Conservation (phyloP, 805 yeast genomes). For the Candida maris region DNA sequence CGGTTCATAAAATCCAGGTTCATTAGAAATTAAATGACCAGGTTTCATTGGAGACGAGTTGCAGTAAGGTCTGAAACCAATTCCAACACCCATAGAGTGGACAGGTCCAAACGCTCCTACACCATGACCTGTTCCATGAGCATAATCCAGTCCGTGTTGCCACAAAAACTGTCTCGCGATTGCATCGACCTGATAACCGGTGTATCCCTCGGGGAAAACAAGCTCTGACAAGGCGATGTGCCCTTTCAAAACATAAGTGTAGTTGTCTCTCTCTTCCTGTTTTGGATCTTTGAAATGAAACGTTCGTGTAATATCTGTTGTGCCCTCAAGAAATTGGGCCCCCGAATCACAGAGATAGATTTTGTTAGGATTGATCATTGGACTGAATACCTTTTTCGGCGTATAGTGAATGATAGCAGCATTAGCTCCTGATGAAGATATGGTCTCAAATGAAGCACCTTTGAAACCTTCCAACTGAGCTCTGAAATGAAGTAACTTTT, state of each 20-base stretch:
- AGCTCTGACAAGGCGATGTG: slow-evolving; percentile 46
- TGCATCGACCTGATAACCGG: slow-evolving; percentile 52
- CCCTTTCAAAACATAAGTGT: slow-evolving; percentile 58
- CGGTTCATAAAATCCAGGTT: slow-evolving; percentile 61
- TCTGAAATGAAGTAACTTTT: slow-evolving; percentile 54
- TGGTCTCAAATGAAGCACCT: slow-evolving; percentile 71
- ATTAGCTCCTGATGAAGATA: slow-evolving; percentile 71
- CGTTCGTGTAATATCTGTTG: slow-evolving; percentile 64
- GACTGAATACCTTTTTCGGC: slow-evolving; percentile 44
- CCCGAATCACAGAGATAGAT: slow-evolving; percentile 59
- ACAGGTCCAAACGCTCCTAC: slow-evolving; percentile 59
- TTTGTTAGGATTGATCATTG: slow-evolving; percentile 49
- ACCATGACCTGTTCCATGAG: slow-evolving; percentile 66
- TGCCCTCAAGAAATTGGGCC: slow-evolving; percentile 58
- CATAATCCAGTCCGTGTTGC: slow-evolving; percentile 54
- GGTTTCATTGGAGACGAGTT: slow-evolving; percentile 41
- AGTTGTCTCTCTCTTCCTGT: slow-evolving; percentile 43
- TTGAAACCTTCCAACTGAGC: slow-evolving; percentile 47
- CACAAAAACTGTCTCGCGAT: slow-evolving; percentile 58
- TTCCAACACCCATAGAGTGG: slow-evolving; percentile 64
- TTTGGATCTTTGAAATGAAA: slow-evolving; percentile 50
- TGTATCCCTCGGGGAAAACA: slow-evolving; percentile 52
- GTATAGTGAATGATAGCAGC: slow-evolving; percentile 76
- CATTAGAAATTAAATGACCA: slow-evolving; percentile 56
- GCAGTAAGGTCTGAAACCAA: slow-evolving; percentile 51